phyloP scores from a whole-genome alignment of 257 asterid genomes.

The Solanum etuberosum region DNA sequence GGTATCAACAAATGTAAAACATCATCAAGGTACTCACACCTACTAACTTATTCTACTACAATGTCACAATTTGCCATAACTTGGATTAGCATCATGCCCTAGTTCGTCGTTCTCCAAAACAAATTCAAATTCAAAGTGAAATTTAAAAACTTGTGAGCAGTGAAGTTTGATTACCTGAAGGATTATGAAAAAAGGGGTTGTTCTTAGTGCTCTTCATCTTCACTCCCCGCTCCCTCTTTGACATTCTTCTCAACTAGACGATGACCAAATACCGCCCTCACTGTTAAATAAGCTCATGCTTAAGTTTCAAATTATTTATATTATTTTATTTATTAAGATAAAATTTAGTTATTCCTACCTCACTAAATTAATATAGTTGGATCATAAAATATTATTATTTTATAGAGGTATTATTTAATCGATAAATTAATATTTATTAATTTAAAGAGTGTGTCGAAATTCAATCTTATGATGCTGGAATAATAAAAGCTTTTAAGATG shows the following conservation, averaged over 20 bases:
- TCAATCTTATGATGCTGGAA: no score
- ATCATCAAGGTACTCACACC: not conserved
- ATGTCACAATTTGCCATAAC: not conserved
- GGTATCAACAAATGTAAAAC: not conserved
- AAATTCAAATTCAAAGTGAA: not conserved
- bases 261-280: not conserved
- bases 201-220: not conserved
- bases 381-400: no score
- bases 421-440: no score
- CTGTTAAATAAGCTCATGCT: not conserved
- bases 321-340: no score
- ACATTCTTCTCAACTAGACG: not conserved
- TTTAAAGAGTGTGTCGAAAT: no score
- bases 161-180: not conserved
- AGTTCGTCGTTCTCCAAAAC: not conserved
- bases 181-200: not conserved
- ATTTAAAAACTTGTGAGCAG: not conserved
- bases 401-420: no score
- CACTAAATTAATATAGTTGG: no score
- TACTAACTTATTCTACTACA: not conserved
- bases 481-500: no score
- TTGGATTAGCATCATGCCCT: not conserved
- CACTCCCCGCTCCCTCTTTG: not conserved
- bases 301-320: not conserved
- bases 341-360: no score